A percentile compares a stretch with the other conserved stretches of the same genome.
Evolutionary conservation across 768 basidiomycete genomes (phyloP).

Genomic region (Agaricus sinodeliciosus): DNA sequence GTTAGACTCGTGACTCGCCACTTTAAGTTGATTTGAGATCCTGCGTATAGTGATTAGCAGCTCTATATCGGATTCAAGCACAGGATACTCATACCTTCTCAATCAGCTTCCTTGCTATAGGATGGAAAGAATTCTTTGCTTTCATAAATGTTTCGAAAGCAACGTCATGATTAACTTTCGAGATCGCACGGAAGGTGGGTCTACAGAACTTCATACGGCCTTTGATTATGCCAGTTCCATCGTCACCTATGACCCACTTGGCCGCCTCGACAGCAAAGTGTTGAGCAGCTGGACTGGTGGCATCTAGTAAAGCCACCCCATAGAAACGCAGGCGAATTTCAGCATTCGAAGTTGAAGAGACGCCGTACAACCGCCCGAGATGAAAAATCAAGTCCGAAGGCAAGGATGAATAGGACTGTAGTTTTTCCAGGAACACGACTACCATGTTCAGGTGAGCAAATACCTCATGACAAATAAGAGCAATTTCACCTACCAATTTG

Average conservation of each 20-base stretch:
- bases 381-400: constrained; percentile 52
- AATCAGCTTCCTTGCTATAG: constrained; percentile 68
- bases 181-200: constrained; percentile 52
- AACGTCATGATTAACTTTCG: constrained; percentile 43
- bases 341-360: constrained; percentile 55
- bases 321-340: constrained; percentile 81
- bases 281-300: constrained; percentile 38
- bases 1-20: too few species aligned
- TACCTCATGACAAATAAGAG: neutral
- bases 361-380: constrained; percentile 48
- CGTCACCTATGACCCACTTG: constrained; percentile 64
- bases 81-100: constrained; percentile 49
- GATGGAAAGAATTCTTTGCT: constrained; percentile 57
- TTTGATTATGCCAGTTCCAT: constrained; percentile 55
- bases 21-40: constrained; percentile 7
- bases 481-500: constrained; percentile 54
- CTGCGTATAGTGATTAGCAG: constrained; percentile 17
- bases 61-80: neutral
- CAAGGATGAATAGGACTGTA: constrained; percentile 56
- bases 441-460: neutral
- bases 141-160: constrained; percentile 44
- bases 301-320: constrained; percentile 53
- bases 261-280: constrained; percentile 48
- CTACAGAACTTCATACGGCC: constrained; percentile 86
- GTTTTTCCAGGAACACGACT: constrained; percentile 83